These are phyloP conservation scores for Phalaenopsis equestris DNA, from an alignment of 106 monocot species.

Conservation along the genomic window DNA sequence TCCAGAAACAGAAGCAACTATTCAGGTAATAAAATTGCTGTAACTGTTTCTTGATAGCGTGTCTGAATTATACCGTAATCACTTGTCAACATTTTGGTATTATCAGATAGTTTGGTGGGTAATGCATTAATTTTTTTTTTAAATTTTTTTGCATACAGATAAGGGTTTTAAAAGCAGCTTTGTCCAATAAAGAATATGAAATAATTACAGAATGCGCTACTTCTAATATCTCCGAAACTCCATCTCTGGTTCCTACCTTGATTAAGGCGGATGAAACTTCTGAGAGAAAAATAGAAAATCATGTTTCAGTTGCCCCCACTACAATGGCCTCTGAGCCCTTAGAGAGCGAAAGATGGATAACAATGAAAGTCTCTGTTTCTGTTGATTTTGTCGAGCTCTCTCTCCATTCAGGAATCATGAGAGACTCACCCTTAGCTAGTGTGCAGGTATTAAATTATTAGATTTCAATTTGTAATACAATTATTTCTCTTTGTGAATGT, in stretches of 20 bases:
- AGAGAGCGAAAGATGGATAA: slow-evolving; percentile 48
- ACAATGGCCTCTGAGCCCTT: slow-evolving; percentile 10
- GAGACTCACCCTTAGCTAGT: slow-evolving; percentile 79
- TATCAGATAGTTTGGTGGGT: not conserved
- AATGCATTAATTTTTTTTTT: slow-evolving; percentile 3
- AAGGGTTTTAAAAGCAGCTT: slow-evolving; percentile 59
- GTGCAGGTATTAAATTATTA: slow-evolving; percentile 46
- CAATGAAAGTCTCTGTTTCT: slow-evolving; percentile 56
- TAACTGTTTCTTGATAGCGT: not conserved
- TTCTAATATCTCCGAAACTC: slow-evolving; percentile 87
- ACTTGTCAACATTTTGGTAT: not conserved
- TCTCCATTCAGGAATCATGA: slow-evolving; percentile 64
- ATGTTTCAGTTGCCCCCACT: slow-evolving; percentile 24
- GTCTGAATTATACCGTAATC: not conserved
- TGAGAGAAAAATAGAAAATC: slow-evolving; percentile 12
- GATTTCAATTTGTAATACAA: not conserved
- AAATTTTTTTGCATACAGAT: slow-evolving; percentile 33
- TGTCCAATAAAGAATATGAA: slow-evolving; percentile 90
- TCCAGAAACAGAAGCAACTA: slow-evolving; percentile 49
- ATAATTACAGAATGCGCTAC: slow-evolving; percentile 84
- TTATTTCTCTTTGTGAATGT: not conserved
- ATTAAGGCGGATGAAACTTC: slow-evolving; percentile 23
- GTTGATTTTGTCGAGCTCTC: slow-evolving; percentile 65
- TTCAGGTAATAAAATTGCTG: slow-evolving; percentile 43
- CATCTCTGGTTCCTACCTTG: slow-evolving; percentile 51